Base-by-base conservation (phyloP, 257 asterid genomes). In the Coffea eugenioides region DNA sequence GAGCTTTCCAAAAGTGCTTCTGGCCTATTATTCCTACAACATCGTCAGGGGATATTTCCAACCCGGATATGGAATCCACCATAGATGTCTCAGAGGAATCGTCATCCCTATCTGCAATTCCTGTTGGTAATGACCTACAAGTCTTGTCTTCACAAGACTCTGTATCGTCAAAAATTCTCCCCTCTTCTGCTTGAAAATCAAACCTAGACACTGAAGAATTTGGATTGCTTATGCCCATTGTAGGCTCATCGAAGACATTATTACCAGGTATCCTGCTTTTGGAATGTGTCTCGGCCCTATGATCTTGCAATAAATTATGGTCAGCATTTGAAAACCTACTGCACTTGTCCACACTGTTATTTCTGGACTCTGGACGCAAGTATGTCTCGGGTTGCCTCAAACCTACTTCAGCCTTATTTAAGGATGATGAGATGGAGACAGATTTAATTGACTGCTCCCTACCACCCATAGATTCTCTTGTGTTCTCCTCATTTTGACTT, bases 1-100 rank as follows among this genome's bases (percentile, higher is more conserved):
- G 89, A 74, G 98, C 97, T 86, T 92, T 95, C 98, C 98, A 95
- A 80, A 95, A 95, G 75, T 81, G 90, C 79, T 91, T 95, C 90
- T 84, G 92, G 74, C 99, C 99, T 31, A 95, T 88, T 45, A 88
- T 77, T 76, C 95, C 92, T 16, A 90, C 97, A 77, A 91, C 87
- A 78, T 91, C 97, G 73, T 95, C 99, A 46, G 99, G 99, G 69
- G 92, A 86, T 61, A 92, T 74, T 74, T 90, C 94, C 79, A 80
- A 77, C 66, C 84, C 90, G 27, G 90, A 85, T 66, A 87, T 76
- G 73, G 89, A 84, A 78, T 93, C 98, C 90, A 93, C 88, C 83
- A 85, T 80, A 65, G 96, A 93, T 61, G 95, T 86, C 81, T 91
- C 97, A 46, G 97, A 92, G 62, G 84, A 81, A 66, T 86, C 86